Percentiles rank a stretch among this genome's conserved stretches.
phyloP scores from a whole-genome alignment of 2,329 filamentous ascomycete genomes.

The Stemphylium vesicarium region DNA sequence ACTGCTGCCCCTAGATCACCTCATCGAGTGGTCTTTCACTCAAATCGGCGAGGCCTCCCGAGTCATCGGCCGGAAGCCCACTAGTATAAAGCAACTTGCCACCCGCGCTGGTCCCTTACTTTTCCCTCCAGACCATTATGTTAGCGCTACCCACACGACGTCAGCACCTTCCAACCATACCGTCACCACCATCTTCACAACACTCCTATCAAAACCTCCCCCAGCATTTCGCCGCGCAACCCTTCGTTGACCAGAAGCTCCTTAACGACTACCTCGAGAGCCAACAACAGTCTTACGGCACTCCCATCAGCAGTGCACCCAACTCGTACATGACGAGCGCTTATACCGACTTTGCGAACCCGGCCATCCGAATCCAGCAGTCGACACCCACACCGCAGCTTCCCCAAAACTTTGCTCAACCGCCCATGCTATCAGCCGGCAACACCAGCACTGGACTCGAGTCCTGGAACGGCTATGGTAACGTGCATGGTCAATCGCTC shows the following conservation, averaged over 20 bases:
- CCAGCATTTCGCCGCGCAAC: conserved; percentile 33
- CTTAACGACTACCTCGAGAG: conserved; percentile 48
- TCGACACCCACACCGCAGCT: conserved; percentile 49
- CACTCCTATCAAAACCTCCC: conserved; percentile 38
- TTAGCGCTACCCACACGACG: conserved; percentile 47
- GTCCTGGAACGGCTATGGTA: conserved; percentile 44
- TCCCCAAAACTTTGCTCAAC: conserved; percentile 34
- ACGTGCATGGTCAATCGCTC: conserved; percentile 41
- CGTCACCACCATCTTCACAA: conserved; percentile 41
- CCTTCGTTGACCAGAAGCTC: conserved; percentile 42
- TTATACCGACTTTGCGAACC: conserved; percentile 44
- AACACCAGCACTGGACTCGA: conserved; percentile 34
- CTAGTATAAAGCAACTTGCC: conserved; percentile 49
- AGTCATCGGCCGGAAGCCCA: conserved; percentile 37
- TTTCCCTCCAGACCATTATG: conserved; percentile 44
- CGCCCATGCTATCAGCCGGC: conserved; percentile 40
- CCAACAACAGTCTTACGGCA: conserved; percentile 39
- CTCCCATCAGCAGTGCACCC: conserved; percentile 18
- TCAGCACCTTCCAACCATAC: conserved; percentile 43
- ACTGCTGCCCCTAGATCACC: conserved; percentile 38
- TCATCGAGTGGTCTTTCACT: conserved; percentile 35
- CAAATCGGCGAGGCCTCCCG: conserved; percentile 37
- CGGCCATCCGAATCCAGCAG: conserved; percentile 50
- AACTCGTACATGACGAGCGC: conserved; percentile 44
- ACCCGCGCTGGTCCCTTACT: conserved; percentile 43